Base-by-base conservation (phyloP, 1,139 yeast species). In the Suhomyces yuchorum region DNA sequence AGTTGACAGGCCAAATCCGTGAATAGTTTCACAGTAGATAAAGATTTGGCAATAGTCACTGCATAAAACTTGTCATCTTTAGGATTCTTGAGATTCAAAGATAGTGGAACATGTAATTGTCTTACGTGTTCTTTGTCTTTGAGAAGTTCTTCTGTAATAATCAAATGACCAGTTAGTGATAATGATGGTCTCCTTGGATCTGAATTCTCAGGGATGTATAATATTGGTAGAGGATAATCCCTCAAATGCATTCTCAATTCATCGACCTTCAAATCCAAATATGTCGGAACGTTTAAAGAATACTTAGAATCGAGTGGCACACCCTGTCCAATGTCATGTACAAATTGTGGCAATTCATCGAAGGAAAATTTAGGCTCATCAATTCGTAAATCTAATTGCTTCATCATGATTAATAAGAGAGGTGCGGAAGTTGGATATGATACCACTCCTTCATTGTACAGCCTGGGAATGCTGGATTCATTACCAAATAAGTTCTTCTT, bases 271-370 rank as follows among this genome's bases (percentile, higher is more conserved):
- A 85, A 62, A 28, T 76, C 71, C 19, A 83, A 48, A 62, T 68
- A 73, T 46, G 84, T 60, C 0, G 98, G 98, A 1, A 91, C 60
- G 60, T 87, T 63, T 18, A 87, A 71, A 0, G 95, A 82, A 62
- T 84, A 92, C 45, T 71, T 62, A 0, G 92, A 81, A 52, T 85
- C 87, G 46, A 65, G 61, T 0, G 98, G 97, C 22, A 86, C 78
- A 0, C 96, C 96, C 62, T 90, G 92, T 4, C 98, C 98, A 15
- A 86, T 73, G 17, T 82, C 78, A 59, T 84, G 68, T 28, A 92
- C 63, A 60, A 84, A 91, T 23, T 82, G 69, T 0, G 88, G 78
- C 15, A 88, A 64, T 4, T 78, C 70, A 2, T 71, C 73, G 4
- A 78, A 56, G 1, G 79, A 79, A 59, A 85, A 85, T 2, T 73